A percentile compares a stretch with the other conserved stretches of the same genome.
Evolutionary conservation across 2,329 filamentous ascomycete genomes (phyloP).

Genomic region (Berkeleyomyces basicola): DNA sequence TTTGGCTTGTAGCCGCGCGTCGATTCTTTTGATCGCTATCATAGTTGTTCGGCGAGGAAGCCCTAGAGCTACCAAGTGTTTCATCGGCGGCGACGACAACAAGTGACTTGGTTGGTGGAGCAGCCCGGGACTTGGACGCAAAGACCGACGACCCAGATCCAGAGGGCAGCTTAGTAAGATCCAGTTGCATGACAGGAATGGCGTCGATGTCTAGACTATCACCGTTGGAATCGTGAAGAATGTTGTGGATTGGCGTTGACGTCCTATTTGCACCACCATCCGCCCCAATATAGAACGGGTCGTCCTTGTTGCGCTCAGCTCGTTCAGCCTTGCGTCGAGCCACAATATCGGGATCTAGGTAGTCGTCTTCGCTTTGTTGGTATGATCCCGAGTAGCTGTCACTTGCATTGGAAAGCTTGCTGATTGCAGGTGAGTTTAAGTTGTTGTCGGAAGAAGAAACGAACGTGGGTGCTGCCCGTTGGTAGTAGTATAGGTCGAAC

Average conservation of each 20-base stretch:
- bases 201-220: slow-evolving; percentile 78
- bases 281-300: slow-evolving; percentile 75
- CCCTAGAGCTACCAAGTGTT: slow-evolving; percentile 41
- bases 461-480: slow-evolving; percentile 33
- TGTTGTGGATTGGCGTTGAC: slow-evolving; percentile 64
- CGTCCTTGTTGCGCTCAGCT: slow-evolving; percentile 69
- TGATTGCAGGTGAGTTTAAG: slow-evolving; percentile 34
- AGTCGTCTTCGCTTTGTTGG: slow-evolving; percentile 44
- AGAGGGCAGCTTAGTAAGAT: slow-evolving; percentile 42
- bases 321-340: slow-evolving; percentile 62
- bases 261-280: slow-evolving; percentile 35
- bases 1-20: slow-evolving; percentile 20
- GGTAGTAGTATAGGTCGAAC: slow-evolving; percentile 51
- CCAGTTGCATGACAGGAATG: slow-evolving; percentile 89
- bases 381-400: slow-evolving; percentile 37
- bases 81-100: slow-evolving; percentile 60
- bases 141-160: slow-evolving; percentile 19
- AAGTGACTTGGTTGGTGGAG: slow-evolving; percentile 25
- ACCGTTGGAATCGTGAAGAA: slow-evolving; percentile 54
- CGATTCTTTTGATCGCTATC: slow-evolving; percentile 36
- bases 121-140: slow-evolving; percentile 26
- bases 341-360: slow-evolving; percentile 55
- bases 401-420: slow-evolving; percentile 27
- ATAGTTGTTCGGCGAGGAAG: slow-evolving; percentile 31
- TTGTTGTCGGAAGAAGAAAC: slow-evolving; percentile 30